Base-by-base conservation (phyloP, 192 early-diverging fungal species). In the Thamnidium elegans region DNA sequence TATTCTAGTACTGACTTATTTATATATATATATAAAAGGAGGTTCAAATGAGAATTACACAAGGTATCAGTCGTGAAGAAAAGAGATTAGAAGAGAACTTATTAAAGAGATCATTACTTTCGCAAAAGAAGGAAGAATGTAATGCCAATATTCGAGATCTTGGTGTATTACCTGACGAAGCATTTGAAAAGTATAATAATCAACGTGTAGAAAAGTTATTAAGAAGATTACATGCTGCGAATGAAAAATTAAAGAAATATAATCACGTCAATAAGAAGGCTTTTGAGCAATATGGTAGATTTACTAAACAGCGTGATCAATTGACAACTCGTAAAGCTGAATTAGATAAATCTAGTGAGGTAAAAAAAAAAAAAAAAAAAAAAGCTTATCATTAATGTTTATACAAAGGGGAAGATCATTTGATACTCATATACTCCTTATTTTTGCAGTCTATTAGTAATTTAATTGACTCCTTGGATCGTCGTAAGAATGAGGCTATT, bases 201-300 rank as follows among this genome's bases (percentile, higher is more conserved):
- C 50, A 63, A 4, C 61, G 69, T 34, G 73, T 80, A 17, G 75
- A 82, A 26, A 82, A 67, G 81, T 52, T 89, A 56, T 69, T 87
- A 45, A 87, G 80, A 66, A 76, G 81, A 60, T 78, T 92, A 55
- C 86, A 96, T 70, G 83, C 81, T 58, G 84, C 88, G 21, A 95
- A 94, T 72, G 94, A 95, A 65, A 81, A 77, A 31, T 78, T 99
- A 30, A 91, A 94, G 60, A 88, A 90, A 77, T 97, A 89, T 68
- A 85, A 86, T 14, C 95, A 96, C 65, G 93, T 99, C 62, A 99
- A 99, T 84, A 99, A 96, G 71, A 96, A 97, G 76, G 97, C 97
- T 0, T 94, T 95, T 78, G 97, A 99, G 81, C 97, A 99, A 79
- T 97, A 92, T 69, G 85, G 76, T 67, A 93, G 91, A 67, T 99